These are phyloP conservation scores for Auriculariales sp. DNA, from an alignment of 768 basidiomycete species.

Conservation along the genomic window DNA sequence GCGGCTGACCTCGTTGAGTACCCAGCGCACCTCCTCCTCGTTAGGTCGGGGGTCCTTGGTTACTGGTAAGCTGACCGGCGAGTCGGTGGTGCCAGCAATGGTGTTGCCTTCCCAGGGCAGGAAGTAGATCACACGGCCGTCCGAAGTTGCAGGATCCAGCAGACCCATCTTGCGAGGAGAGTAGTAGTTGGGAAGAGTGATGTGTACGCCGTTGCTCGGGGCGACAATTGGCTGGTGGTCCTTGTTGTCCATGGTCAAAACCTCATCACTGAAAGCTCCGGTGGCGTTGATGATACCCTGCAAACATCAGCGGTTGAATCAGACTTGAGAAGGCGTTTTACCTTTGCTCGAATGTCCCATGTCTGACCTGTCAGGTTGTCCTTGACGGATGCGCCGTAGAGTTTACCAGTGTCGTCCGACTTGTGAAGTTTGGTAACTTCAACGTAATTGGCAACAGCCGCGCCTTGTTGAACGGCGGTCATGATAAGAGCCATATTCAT, in stretches of 20 bases:
- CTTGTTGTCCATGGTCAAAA: conserved; percentile 70
- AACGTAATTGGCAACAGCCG: conserved; percentile 77
- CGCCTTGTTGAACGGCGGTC: conserved; percentile 88
- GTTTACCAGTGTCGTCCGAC: conserved; percentile 35
- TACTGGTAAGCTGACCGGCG: conserved; percentile 43
- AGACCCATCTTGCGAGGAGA: conserved; percentile 91
- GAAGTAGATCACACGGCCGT: conserved; percentile 98
- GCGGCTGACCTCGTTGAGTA: conserved; percentile 79
- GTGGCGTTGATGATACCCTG: conserved; percentile 94
- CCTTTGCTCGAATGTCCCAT: conserved; percentile 73
- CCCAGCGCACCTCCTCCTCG: conserved; percentile 95
- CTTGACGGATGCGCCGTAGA: conserved; percentile 60
- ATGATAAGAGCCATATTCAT: conserved; percentile 96
- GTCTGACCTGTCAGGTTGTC: conserved; percentile 76
- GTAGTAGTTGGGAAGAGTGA: conserved; percentile 95
- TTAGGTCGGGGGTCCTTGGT: conserved; percentile 61
- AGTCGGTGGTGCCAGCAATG: conserved; percentile 93
- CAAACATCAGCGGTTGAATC: not conserved
- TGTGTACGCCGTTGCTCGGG: conserved; percentile 85
- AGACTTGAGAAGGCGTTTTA: conserved; percentile 11
- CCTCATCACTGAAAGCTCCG: conserved; percentile 80
- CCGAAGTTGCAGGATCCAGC: conserved; percentile 86
- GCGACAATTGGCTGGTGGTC: conserved; percentile 76
- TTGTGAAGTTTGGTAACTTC: conserved; percentile 74
- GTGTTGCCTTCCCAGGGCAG: conserved; percentile 97